Base-by-base conservation (phyloP, 2,329 filamentous ascomycete genomes). In the Plenodomus lindquistii region DNA sequence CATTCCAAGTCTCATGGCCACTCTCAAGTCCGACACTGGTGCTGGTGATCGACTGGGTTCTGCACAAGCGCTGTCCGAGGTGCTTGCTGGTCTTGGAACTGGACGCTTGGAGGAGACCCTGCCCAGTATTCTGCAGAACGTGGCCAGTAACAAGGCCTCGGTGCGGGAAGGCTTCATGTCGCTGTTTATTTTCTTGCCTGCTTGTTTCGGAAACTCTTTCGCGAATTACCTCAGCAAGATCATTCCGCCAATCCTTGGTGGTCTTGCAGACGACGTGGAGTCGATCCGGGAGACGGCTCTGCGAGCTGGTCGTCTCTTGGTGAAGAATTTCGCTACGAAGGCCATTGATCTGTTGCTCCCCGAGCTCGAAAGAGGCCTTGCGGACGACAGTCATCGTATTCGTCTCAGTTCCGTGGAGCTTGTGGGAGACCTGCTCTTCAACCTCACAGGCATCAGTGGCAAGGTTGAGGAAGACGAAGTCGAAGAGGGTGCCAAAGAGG, bases 141-240 rank as follows among this genome's bases (percentile, higher is more conserved):
- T 96, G 58, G 86, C 91, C 60, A 97, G 93, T 64, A 85, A 87
- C 60, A 97, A 96, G 74, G 72, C 94, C 16, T 85, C 91, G 45
- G 91, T 99, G 56, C 86, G 94, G 63, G 94, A 99, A 79, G 94
- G 94, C 38, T 99, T 99, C 78, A 99, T 99, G 94, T 97, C 94
- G 7, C 82, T 99, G 35, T 99, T 99, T 76, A 97, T 99, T 60
- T 99, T 97, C 82, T 85, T 99, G 77, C 94, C 94, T 11, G 94
- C 96, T 44, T 99, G 94, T 76, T 99, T 99, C 65, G 94, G 94
- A 66, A 99, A 99, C 81, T 96, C 92, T 73, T 99, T 99, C 67
- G 88, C 94, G 61, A 91, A 91, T 69, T 99, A 99, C 68, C 86
- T 99, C 52, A 90, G 87, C 75, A 91, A 87, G 69, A 96, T 99